Percentiles rank a stretch among this genome's conserved stretches.
phyloP scores from a whole-genome alignment of 2,329 filamentous ascomycete genomes.

The Alternaria gaisen region DNA sequence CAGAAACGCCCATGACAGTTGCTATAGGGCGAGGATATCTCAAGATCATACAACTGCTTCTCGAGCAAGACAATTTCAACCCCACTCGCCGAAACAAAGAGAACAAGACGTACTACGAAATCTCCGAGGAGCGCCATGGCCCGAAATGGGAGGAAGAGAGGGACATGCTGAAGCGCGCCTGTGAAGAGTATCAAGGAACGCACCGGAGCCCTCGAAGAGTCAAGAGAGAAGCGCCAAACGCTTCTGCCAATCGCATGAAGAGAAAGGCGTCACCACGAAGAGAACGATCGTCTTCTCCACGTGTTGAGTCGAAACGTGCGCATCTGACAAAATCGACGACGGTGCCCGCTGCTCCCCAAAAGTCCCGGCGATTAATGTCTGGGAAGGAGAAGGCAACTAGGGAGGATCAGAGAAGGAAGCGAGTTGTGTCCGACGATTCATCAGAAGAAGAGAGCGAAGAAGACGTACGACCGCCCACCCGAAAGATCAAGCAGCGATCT shows the following conservation, averaged over 20 bases:
- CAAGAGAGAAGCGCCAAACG: slow-evolving; percentile 46
- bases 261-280: slow-evolving; percentile 42
- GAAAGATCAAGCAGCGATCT: slow-evolving; percentile 46
- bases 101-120: slow-evolving; percentile 84
- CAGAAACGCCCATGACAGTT: slow-evolving; percentile 90
- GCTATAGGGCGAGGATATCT: slow-evolving; percentile 90
- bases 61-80: slow-evolving; percentile 82
- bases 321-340: slow-evolving; percentile 35
- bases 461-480: slow-evolving; percentile 47
- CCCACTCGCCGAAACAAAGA: slow-evolving; percentile 77
- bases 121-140: slow-evolving; percentile 82
- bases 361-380: slow-evolving; percentile 47
- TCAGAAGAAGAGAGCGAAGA: slow-evolving; percentile 50
- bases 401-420: slow-evolving; percentile 43
- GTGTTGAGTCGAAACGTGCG: slow-evolving; percentile 38
- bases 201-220: slow-evolving; percentile 47
- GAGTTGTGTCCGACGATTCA: slow-evolving; percentile 46
- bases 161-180: slow-evolving; percentile 78
- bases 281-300: slow-evolving; percentile 48
- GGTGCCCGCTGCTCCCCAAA: slow-evolving; percentile 35
- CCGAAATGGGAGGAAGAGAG: slow-evolving; percentile 92
- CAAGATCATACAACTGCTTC: slow-evolving; percentile 80
- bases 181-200: slow-evolving; percentile 62
- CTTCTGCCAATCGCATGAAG: slow-evolving; percentile 40
- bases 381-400: slow-evolving; percentile 49